Conservation (phyloP, 2,329 filamentous ascomycete genomes). For the Talaromyces sp. region DNA sequence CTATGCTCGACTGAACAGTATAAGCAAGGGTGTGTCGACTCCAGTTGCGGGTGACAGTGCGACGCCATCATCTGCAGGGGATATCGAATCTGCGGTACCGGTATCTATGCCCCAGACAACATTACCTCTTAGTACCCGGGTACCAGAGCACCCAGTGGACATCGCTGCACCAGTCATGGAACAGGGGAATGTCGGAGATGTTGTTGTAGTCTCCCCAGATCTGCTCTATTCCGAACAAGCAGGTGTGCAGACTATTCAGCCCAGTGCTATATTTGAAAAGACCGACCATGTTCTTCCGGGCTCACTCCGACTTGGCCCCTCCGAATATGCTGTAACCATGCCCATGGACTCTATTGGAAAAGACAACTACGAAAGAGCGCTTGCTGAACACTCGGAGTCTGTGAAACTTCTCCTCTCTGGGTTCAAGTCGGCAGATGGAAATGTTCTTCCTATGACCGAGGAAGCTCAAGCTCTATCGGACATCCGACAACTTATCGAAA, state of each 20-base stretch:
- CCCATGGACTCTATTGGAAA: slow-evolving; percentile 45
- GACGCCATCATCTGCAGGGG: slow-evolving; percentile 43
- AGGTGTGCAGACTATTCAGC: slow-evolving; percentile 36
- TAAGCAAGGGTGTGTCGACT: slow-evolving; percentile 19
- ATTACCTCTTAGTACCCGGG: slow-evolving; percentile 36
- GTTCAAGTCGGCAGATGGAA: slow-evolving; percentile 20
- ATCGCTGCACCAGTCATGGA: slow-evolving; percentile 17
- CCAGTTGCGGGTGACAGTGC: slow-evolving; percentile 28
- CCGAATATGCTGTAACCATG: slow-evolving; percentile 41
- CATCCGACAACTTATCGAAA: slow-evolving; percentile 34
- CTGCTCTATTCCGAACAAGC: slow-evolving; percentile 25
- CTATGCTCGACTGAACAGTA: slow-evolving; percentile 29
- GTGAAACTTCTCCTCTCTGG: slow-evolving; percentile 31
- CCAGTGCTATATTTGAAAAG: slow-evolving; percentile 32
- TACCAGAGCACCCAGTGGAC: slow-evolving; percentile 26
- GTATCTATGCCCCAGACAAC: slow-evolving; percentile 29
- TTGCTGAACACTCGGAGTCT: slow-evolving; percentile 28
- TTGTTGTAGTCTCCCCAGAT: slow-evolving; percentile 28
- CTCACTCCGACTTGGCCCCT: slow-evolving; percentile 36
- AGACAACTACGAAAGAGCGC: slow-evolving; percentile 39
- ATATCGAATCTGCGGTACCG: slow-evolving; percentile 37
- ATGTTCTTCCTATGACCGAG: slow-evolving; percentile 23
- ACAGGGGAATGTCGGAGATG: slow-evolving; percentile 24
- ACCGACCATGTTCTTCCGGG: slow-evolving; percentile 28
- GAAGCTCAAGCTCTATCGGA: slow-evolving; percentile 27